Base-by-base conservation (phyloP, 768 basidiomycete species). In the Lactarius hatsudake region DNA sequence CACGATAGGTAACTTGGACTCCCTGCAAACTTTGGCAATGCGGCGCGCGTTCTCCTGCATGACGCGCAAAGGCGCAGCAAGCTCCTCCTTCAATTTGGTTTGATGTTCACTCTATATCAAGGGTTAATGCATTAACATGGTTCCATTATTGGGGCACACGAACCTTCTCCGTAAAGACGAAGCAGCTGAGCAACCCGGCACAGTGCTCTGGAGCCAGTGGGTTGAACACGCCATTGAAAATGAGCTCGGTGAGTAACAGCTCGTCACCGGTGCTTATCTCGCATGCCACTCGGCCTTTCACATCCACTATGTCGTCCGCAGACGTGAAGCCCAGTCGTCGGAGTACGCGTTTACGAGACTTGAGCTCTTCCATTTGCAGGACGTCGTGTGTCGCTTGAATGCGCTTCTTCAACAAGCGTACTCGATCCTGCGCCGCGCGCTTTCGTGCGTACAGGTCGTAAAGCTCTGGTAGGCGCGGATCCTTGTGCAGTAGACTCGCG, bases 221-320 rank as follows among this genome's bases (percentile, higher is more conserved):
- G 73, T 97, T 98, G 83, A 99, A 99, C 26, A 88, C 90, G 64
- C 97, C 97, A 68, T 97, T 94, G 83, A 99, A 98, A 66, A 99
- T 89, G 73, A 99, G 84, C 77, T 98, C 97, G 1, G 97, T 99
- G 69, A 99, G 82, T 40, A 99, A 82, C 61, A 99, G 79, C 78
- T 99, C 97, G 74, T 99, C 97, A 8, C 97, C 97, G 2, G 95
- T 89, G 75, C 92, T 94, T 78, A 99, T 98, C 78, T 99, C 97
- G 75, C 97, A 99, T 20, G 97, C 97, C 1, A 99, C 96, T 45
- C 97, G 84, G 0, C 97, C 97, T 79, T 99, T 99, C 84, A 95
- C 88, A 75, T 98, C 97, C 26, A 98, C 94, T 65, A 98, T 97
- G 76, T 98, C 96, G 0, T 89, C 85, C 12, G 87, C 76, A 17